These are phyloP conservation scores for Chlorella variabilis DNA, from an alignment of 163 green algal species.

Conservation along the genomic window DNA sequence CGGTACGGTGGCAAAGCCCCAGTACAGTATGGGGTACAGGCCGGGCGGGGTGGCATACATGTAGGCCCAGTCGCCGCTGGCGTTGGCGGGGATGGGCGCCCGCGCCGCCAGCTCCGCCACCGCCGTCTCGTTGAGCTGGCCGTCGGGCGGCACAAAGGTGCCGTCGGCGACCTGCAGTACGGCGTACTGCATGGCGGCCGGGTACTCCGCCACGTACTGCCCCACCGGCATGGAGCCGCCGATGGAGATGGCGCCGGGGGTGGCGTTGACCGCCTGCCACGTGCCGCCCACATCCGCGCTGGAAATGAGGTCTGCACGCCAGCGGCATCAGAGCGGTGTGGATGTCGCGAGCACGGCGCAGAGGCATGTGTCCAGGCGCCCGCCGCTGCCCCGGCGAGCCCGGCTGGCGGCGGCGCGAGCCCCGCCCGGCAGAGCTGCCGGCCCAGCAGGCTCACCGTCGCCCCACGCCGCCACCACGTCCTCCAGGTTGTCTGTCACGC, in stretches of 20 bases:
- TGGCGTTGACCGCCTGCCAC: constrained; percentile 3
- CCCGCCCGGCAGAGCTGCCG: too few species aligned
- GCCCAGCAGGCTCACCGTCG: not conserved
- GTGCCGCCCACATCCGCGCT: not conserved
- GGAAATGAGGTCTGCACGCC: not conserved
- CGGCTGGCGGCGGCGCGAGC: too few species aligned
- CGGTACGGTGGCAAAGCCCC: not conserved
- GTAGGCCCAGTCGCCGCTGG: not conserved
- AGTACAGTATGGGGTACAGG: not conserved
- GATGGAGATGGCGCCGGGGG: not conserved
- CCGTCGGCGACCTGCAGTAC: not conserved
- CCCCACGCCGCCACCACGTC: not conserved
- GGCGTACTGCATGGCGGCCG: constrained; percentile 6
- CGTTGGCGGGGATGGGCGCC: not conserved
- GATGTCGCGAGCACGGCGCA: too few species aligned
- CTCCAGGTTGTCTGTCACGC: not conserved
- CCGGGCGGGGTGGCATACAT: not conserved
- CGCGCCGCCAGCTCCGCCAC: constrained; percentile 7
- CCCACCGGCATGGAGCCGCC: constrained; percentile 10
- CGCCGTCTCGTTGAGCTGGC: not conserved
- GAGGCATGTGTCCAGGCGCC: too few species aligned
- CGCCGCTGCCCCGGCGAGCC: too few species aligned
- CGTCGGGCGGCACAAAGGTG: constrained; percentile 3
- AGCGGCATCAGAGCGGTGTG: not conserved
- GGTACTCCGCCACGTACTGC: not conserved